phyloP scores from a whole-genome alignment of 1,284 basidiomycete genomes.

The Malassezia caprae region DNA sequence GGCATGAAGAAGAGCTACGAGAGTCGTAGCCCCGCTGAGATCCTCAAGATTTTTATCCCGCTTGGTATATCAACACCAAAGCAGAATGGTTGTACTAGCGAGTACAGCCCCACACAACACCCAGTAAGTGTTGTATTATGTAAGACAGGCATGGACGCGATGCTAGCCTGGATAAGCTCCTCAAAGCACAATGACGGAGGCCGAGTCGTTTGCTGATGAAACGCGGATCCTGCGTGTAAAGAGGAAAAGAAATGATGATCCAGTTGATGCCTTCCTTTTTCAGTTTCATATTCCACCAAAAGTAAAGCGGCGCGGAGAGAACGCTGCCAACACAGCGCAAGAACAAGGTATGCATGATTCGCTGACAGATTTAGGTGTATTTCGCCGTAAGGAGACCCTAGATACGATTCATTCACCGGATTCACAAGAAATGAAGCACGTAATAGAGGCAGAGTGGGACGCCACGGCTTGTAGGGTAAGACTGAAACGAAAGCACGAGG shows the following conservation, averaged over 20 bases:
- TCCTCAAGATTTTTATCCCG: background rate
- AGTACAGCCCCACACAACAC: background rate
- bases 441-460: slow-evolving; percentile 17
- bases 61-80: background rate
- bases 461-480: background rate
- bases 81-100: background rate
- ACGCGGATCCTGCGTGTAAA: slow-evolving; percentile 35
- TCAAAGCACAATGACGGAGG: background rate
- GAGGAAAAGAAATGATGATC: slow-evolving; percentile 35
- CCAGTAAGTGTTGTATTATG: slow-evolving; percentile 1
- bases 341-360: background rate
- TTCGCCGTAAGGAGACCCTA: slow-evolving; percentile 36
- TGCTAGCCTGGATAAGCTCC: background rate
- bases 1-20: background rate
- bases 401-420: no score
- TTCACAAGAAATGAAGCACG: background rate
- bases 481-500: slow-evolving; percentile 12
- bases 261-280: slow-evolving; percentile 37
- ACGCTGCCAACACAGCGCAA: background rate
- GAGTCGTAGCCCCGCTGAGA: background rate
- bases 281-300: slow-evolving; percentile 3
- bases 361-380: slow-evolving; percentile 21
- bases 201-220: background rate
- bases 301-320: background rate
- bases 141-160: background rate